Percentiles rank a stretch among this genome's conserved stretches.
Evolutionary conservation across 2,329 filamentous ascomycete species (phyloP).

Genomic region (Sclerotiophoma versabilis): DNA sequence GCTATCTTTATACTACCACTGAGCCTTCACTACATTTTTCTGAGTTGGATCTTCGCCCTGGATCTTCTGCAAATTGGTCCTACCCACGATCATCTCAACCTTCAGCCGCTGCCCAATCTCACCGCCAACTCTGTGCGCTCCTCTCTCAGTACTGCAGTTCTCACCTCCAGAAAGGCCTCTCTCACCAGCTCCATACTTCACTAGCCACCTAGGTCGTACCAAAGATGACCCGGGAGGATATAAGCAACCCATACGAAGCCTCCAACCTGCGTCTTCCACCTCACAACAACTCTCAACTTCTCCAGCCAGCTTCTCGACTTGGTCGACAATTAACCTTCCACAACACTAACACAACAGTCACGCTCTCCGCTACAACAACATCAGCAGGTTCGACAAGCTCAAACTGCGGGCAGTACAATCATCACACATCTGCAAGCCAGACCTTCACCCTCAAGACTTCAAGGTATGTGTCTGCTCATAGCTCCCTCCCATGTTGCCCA

Average conservation of each 20-base stretch:
- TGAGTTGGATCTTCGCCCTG: not conserved
- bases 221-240: conserved; percentile 14
- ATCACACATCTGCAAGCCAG: conserved; percentile 26
- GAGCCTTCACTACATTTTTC: not conserved
- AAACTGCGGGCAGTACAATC: conserved; percentile 26
- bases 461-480: conserved; percentile 1
- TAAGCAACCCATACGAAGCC: conserved; percentile 19
- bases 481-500: not conserved
- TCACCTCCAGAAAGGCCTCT: conserved; percentile 1
- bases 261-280: conserved; percentile 24
- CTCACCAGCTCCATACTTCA: conserved; percentile 11
- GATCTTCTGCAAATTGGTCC: not conserved
- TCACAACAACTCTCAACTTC: conserved; percentile 15
- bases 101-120: not conserved
- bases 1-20: not conserved
- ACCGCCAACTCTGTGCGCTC: not conserved
- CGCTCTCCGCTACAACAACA: not conserved
- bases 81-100: not conserved
- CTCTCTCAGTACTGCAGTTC: not conserved
- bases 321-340: conserved; percentile 1
- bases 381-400: conserved; percentile 23
- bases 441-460: not conserved
- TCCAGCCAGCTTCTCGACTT: conserved; percentile 11
- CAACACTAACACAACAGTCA: not conserved
- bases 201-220: conserved; percentile 1